phyloP scores from a whole-genome alignment of 495 filamentous ascomycete species.

The Annulohypoxylon stygium region DNA sequence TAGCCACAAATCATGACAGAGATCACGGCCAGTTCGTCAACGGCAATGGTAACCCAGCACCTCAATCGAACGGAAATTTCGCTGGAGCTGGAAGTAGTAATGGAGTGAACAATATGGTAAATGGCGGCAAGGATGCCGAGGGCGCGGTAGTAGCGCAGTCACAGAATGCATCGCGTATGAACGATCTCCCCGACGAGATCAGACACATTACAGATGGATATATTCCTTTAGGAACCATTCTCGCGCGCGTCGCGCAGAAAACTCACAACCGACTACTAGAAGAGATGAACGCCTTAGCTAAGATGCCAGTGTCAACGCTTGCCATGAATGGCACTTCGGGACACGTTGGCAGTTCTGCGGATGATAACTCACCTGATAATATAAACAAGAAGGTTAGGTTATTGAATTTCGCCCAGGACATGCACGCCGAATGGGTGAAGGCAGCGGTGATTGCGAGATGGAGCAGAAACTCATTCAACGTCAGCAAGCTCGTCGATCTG shows the following conservation, averaged over 20 bases:
- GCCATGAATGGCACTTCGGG: slow-evolving; percentile 64
- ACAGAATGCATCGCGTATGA: slow-evolving; percentile 52
- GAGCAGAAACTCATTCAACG: slow-evolving; percentile 78
- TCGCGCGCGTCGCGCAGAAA: slow-evolving; percentile 83
- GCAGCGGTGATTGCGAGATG: slow-evolving; percentile 88
- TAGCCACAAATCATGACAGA: slow-evolving; percentile 65
- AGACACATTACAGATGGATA: slow-evolving; percentile 82
- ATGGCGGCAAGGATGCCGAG: slow-evolving; percentile 44
- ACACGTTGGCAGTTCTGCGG: slow-evolving; percentile 47
- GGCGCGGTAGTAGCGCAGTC: slow-evolving; percentile 37
- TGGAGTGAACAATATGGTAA: slow-evolving; percentile 40
- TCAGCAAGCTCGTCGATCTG: slow-evolving; percentile 88
- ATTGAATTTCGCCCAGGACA: slow-evolving; percentile 74
- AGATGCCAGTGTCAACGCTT: slow-evolving; percentile 67
- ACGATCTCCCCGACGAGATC: slow-evolving; percentile 78
- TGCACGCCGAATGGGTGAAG: slow-evolving; percentile 81
- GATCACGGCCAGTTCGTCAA: slow-evolving; percentile 59
- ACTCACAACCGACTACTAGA: slow-evolving; percentile 81
- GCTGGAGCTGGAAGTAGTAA: slow-evolving; percentile 28
- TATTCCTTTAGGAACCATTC: slow-evolving; percentile 74
- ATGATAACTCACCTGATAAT: slow-evolving; percentile 74
- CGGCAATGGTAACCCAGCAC: slow-evolving; percentile 43
- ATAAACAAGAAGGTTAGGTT: slow-evolving; percentile 82
- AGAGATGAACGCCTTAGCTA: slow-evolving; percentile 75
- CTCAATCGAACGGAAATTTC: slow-evolving; percentile 38